Percentiles rank a stretch among this genome's conserved stretches.
Evolutionary conservation across 352 stramenopile species (phyloP).

Genomic region (Phytophthora idaei): DNA sequence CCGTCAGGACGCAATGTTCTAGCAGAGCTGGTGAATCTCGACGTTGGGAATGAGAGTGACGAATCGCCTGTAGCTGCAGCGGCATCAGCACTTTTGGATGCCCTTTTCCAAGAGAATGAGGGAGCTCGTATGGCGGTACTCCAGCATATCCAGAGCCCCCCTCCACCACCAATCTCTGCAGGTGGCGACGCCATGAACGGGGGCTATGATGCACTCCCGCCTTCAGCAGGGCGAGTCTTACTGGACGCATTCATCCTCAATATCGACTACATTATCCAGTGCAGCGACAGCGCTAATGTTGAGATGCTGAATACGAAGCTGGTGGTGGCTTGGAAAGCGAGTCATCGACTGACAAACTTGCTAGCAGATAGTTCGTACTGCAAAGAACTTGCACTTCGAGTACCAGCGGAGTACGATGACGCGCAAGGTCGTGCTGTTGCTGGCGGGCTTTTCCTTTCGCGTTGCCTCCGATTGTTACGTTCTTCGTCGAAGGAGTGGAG

Average conservation of each 20-base stretch:
- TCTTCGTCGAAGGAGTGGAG: constrained; percentile 1
- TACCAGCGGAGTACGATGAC: constrained; percentile 55
- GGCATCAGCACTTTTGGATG: constrained; percentile 60
- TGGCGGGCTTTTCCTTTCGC: constrained; percentile 66
- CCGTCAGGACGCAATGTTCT: constrained; percentile 57
- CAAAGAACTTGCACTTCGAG: constrained; percentile 71
- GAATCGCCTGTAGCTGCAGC: constrained; percentile 67
- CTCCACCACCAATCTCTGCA: constrained; percentile 33
- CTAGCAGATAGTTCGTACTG: constrained; percentile 61
- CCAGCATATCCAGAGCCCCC: constrained; percentile 63
- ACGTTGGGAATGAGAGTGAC: constrained; percentile 55
- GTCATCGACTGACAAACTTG: constrained; percentile 57
- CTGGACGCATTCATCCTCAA: constrained; percentile 60
- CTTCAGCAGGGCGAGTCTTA: constrained; percentile 53
- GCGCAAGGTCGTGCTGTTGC: constrained; percentile 52
- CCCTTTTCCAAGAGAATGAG: constrained; percentile 69
- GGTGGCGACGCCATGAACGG: constrained; percentile 11
- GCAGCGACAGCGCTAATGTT: constrained; percentile 10
- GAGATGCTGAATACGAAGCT: constrained; percentile 35
- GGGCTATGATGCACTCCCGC: constrained; percentile 21
- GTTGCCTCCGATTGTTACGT: constrained; percentile 56
- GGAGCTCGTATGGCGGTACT: constrained; percentile 70
- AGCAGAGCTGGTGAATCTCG: constrained; percentile 59
- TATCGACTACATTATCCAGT: constrained; percentile 44
- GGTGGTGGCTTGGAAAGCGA: constrained; percentile 67